Percentiles rank a stretch among this genome's conserved stretches.
phyloP scores from a whole-genome alignment of 306 rosid species.

The Malus domestica region ASM211411v1 NC_041795.1:4178001-4178500 shows the following conservation, averaged over 20 bases:
- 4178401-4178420: too few relatives aligned
- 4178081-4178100: background rate
- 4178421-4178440: too few relatives aligned
- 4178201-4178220: conserved; percentile 5
- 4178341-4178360: background rate
- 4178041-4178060: background rate
- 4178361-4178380: background rate
- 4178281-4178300: background rate
- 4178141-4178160: conserved; percentile 6
- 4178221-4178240: conserved; percentile 15
- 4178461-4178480: too few relatives aligned
- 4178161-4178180: conserved; percentile 20
- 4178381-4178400: background rate
- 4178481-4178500: too few relatives aligned
- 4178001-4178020: rapidly evolving
- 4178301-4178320: background rate
- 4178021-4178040: too few relatives aligned
- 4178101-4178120: background rate
- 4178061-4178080: background rate
- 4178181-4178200: conserved; percentile 15
- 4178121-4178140: conserved; percentile 8
- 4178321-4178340: background rate
- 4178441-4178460: too few relatives aligned
- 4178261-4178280: background rate
- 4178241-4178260: conserved; percentile 17